Conservation (phyloP, 805 yeast genomes). For the Dipodascus geniculatus region DNA sequence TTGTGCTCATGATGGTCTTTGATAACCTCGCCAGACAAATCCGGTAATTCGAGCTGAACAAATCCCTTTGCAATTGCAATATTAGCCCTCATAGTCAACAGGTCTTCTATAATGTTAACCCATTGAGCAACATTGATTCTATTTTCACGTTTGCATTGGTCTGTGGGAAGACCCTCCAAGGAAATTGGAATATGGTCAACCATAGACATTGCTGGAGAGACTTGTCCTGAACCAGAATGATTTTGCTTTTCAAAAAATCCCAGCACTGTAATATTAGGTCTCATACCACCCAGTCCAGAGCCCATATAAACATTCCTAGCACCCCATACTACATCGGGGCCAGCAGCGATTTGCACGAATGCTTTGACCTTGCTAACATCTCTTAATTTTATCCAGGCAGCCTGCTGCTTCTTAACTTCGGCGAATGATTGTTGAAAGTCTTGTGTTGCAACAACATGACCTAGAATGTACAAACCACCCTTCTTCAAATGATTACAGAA, state of each 20-base stretch:
- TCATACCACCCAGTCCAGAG: slow-evolving; percentile 97
- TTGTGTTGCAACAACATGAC: slow-evolving; percentile 71
- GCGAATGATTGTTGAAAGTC: slow-evolving; percentile 51
- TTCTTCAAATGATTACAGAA: slow-evolving; percentile 92
- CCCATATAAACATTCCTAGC: slow-evolving; percentile 85
- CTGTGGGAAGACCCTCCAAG: slow-evolving; percentile 59
- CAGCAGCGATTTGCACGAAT: slow-evolving; percentile 83
- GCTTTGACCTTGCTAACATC: slow-evolving; percentile 77
- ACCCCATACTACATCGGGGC: slow-evolving; percentile 88
- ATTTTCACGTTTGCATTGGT: slow-evolving; percentile 56
- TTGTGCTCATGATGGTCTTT: slow-evolving; percentile 27
- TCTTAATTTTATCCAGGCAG: slow-evolving; percentile 76
- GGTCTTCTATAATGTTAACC: slow-evolving; percentile 88
- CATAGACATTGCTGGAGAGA: slow-evolving; percentile 10
- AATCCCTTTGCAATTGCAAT: slow-evolving; percentile 93
- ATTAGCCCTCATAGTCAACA: slow-evolving; percentile 77
- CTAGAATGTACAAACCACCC: slow-evolving; percentile 86
- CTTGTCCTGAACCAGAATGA: slow-evolving; percentile 11
- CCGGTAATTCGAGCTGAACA: slow-evolving; percentile 52
- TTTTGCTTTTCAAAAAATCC: slow-evolving; percentile 68
- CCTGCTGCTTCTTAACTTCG: slow-evolving; percentile 60
- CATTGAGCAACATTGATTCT: slow-evolving; percentile 67
- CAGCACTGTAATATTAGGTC: slow-evolving; percentile 84
- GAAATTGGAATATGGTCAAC: slow-evolving; percentile 16
- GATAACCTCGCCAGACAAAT: slow-evolving; percentile 8